Evolutionary conservation across 495 filamentous ascomycete genomes (phyloP), one percentile per base, ranked within the genome.

Genomic region (Penicillium robsamsonii): DNA sequence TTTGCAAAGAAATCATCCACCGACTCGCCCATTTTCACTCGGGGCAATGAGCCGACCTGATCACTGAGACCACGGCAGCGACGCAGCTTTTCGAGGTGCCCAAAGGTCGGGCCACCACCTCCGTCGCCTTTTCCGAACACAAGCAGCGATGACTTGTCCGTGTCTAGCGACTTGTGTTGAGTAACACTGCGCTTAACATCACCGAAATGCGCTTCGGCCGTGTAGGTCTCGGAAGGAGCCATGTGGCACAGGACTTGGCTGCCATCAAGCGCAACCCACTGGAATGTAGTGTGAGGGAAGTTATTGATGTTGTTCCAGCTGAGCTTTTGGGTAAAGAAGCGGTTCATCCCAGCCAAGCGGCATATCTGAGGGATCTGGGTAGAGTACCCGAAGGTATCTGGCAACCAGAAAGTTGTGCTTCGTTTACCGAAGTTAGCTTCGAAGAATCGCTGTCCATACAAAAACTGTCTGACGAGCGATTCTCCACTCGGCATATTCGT

Each of bases 221-320:
- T 98, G 68, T 97, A 97, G 0, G 94, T 98, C 66, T 98, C 89
- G 5, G 90, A 78, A 10, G 94, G 93, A 17, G 91, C 79, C 94
- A 98, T 98, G 69, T 98, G 94, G 70, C 93, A 97, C 49, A 98
- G 80, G 42, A 98, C 94, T 64, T 98, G 94, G 57, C 88, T 95
- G 17, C 93, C 92, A 67, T 98, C 94, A 25, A 96, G 82, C 2
- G 91, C 79, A 18, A 98, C 92, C 94, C 94, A 98, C 64, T 94
- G 94, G 79, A 98, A 98, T 1, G 94, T 97, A 2, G 93, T 97
- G 62, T 97, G 94, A 1, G 94, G 94, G 74, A 98, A 98, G 56
- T 88, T 96, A 76, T 98, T 97, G 78, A 98, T 97, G 70, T 97
- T 97, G 72, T 98, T 98, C 87, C 87, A 90, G 69, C 85, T 89